These are phyloP conservation scores for Diaporthe amygdali DNA, from an alignment of 2,329 filamentous ascomycete genomes.

Conservation along the genomic window DNA sequence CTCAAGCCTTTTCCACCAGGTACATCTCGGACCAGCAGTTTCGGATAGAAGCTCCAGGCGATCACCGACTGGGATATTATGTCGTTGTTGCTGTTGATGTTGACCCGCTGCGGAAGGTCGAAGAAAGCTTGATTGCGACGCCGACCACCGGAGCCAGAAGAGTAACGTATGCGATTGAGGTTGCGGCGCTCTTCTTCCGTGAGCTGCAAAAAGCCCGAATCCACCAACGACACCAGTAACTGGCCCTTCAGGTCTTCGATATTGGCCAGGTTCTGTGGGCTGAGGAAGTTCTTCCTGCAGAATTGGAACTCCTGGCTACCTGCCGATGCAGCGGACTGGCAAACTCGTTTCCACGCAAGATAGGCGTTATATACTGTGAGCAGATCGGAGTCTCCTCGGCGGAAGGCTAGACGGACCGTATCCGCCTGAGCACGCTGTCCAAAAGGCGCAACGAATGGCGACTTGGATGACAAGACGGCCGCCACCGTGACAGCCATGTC, in stretches of 20 bases:
- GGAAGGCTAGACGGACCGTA: constrained; percentile 77
- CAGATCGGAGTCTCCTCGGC: constrained; percentile 87
- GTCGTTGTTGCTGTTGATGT: constrained; percentile 81
- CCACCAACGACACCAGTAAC: constrained; percentile 81
- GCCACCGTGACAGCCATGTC: constrained; percentile 92
- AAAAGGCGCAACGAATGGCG: constrained; percentile 87
- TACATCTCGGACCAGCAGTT: constrained; percentile 81
- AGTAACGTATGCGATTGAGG: constrained; percentile 72
- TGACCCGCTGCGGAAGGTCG: constrained; percentile 76
- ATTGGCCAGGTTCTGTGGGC: constrained; percentile 83
- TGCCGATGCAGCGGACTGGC: constrained; percentile 61
- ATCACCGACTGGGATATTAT: constrained; percentile 80
- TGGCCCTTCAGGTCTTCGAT: constrained; percentile 97
- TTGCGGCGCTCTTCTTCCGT: constrained; percentile 73
- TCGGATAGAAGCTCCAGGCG: constrained; percentile 95
- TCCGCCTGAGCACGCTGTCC: constrained; percentile 84
- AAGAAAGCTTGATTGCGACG: constrained; percentile 76
- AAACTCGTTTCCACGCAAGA: constrained; percentile 83
- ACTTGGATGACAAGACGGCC: constrained; percentile 92
- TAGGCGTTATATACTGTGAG: constrained; percentile 96
- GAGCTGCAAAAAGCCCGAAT: constrained; percentile 81
- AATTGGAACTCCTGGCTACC: constrained; percentile 82
- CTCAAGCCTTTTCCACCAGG: constrained; percentile 76
- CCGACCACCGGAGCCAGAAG: constrained; percentile 52
- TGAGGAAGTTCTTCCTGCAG: constrained; percentile 93